Percentiles rank a stretch among this genome's conserved stretches.
phyloP scores from a whole-genome alignment of 257 asterid genomes.

The Solanum etuberosum region DNA sequence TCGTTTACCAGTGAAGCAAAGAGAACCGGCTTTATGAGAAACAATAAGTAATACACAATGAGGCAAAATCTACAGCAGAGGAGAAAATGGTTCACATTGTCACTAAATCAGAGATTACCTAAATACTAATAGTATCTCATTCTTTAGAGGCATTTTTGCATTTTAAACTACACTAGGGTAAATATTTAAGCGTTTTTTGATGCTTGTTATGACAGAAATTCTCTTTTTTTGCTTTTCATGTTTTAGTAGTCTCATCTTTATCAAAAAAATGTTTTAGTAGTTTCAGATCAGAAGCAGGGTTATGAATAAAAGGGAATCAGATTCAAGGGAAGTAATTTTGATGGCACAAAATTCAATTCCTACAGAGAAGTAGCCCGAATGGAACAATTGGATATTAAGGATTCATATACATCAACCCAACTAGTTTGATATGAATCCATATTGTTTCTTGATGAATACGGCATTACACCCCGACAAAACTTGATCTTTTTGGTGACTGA shows the following conservation, averaged over 20 bases:
- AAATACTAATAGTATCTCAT: fast-evolving
- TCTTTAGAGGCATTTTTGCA: not conserved
- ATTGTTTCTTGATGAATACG: conserved; percentile 46
- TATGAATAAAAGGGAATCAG: not conserved
- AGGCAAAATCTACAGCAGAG: not conserved
- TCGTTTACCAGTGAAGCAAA: not conserved
- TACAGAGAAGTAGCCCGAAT: not conserved
- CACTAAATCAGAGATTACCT: not conserved
- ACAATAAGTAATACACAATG: not conserved
- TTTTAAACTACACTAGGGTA: not conserved
- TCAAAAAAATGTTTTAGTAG: not conserved
- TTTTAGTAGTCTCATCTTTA: not conserved
- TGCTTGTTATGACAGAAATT: not conserved
- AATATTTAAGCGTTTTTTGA: not conserved
- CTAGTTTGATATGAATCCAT: conserved; percentile 31
- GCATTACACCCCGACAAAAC: conserved; percentile 30
- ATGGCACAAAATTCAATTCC: not conserved
- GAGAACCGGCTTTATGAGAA: not conserved
- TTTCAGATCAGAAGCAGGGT: not conserved
- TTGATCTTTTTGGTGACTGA: conserved; percentile 37
- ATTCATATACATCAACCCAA: not conserved
- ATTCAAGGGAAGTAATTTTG: not conserved
- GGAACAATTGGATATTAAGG: not conserved
- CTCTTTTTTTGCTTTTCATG: not conserved
- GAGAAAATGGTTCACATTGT: not conserved